Percentiles rank a stretch among this genome's conserved stretches.
Evolutionary conservation across 2,329 filamentous ascomycete genomes (phyloP).

Genomic region (Aspergillus puulaauensis): DNA sequence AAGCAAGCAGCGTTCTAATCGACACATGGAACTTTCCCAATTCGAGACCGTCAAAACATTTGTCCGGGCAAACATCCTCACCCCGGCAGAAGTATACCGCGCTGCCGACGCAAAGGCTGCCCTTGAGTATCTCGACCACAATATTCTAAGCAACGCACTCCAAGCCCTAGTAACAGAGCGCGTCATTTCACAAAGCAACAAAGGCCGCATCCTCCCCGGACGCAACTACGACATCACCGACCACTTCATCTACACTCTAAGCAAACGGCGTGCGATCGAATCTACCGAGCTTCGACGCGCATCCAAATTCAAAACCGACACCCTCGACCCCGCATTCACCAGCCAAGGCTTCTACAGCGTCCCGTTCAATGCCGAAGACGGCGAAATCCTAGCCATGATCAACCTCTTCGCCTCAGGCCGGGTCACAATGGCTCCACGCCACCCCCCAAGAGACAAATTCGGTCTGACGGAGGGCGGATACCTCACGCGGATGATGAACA

Average conservation of each 20-base stretch:
- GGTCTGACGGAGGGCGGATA: slow-evolving; percentile 50
- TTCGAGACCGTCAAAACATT: slow-evolving; percentile 46
- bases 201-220: slow-evolving; percentile 40
- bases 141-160: slow-evolving; percentile 39
- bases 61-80: slow-evolving; percentile 49
- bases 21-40: slow-evolving; percentile 22
- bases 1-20: slow-evolving; percentile 1
- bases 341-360: slow-evolving; percentile 30
- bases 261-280: slow-evolving; percentile 42
- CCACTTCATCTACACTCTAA: slow-evolving; percentile 38
- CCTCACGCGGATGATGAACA: slow-evolving; percentile 48
- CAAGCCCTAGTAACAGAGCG: slow-evolving; percentile 42
- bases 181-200: slow-evolving; percentile 39
- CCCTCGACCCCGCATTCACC: slow-evolving; percentile 42
- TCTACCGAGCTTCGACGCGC: slow-evolving; percentile 41
- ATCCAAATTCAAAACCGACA: slow-evolving; percentile 40
- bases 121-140: slow-evolving; percentile 32
- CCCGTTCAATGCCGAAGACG: slow-evolving; percentile 42
- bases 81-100: slow-evolving; percentile 43
- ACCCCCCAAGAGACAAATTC: slow-evolving; percentile 45
- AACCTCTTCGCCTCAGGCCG: slow-evolving; percentile 41
- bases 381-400: slow-evolving; percentile 43
- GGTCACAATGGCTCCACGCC: slow-evolving; percentile 36
- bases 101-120: slow-evolving; percentile 36
- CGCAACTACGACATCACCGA: slow-evolving; percentile 48